Evolutionary conservation across 73 alveolate genomes (phyloP).

Genomic region (Paramecium pentaurelia): DNA sequence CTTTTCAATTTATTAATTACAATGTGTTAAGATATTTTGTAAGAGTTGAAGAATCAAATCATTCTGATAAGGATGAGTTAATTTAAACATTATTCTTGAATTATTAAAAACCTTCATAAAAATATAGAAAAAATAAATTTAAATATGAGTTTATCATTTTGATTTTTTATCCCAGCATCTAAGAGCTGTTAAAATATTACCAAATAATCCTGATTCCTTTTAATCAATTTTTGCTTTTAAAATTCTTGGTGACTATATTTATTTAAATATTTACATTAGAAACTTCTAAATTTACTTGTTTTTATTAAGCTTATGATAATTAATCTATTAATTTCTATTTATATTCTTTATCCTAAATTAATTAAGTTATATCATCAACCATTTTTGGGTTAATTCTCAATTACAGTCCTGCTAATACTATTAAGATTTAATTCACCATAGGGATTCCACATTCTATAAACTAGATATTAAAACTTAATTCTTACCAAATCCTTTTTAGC

Average conservation of each 20-base stretch:
- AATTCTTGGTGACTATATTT: not conserved
- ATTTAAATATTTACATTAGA: not conserved
- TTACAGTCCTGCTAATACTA: not conserved
- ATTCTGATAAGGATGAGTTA: not conserved
- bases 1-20: too few relatives aligned
- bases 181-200: not conserved
- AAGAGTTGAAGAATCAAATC: not conserved
- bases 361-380: not conserved
- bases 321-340: not conserved
- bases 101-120: not conserved
- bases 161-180: not conserved
- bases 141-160: not conserved
- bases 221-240: not conserved
- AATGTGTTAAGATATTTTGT: not conserved
- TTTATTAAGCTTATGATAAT: not conserved
- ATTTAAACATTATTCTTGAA: not conserved
- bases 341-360: not conserved
- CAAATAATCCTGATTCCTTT: not conserved
- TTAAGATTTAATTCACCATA: not conserved
- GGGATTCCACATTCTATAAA: not conserved
- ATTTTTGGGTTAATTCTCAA: not conserved
- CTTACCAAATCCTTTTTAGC: not conserved
- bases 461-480: not conserved
- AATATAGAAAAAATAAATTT: not conserved
- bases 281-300: not conserved